A percentile compares a stretch with the other conserved stretches of the same genome.
Conservation (phyloP, 2,329 filamentous ascomycete genomes). For the Xenoacremonium recifei region DNA sequence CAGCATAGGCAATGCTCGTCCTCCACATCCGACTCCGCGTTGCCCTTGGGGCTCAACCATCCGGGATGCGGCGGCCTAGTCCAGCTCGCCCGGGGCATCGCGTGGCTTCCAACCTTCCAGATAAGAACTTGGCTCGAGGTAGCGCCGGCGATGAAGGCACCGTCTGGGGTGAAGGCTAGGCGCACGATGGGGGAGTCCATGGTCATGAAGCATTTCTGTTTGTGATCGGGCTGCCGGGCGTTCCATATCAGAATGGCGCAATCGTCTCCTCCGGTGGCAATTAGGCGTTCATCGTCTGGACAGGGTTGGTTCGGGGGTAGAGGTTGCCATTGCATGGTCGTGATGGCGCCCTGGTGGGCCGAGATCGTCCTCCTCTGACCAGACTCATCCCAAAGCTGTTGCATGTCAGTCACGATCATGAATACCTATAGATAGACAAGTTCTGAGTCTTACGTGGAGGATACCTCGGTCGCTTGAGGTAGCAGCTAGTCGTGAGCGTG, state of each 20-base stretch:
- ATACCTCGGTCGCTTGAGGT: constrained; percentile 60
- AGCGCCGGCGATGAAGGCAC: constrained; percentile 61
- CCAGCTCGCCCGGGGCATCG: constrained; percentile 61
- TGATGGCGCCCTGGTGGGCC: constrained; percentile 58
- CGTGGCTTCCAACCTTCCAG: constrained; percentile 62
- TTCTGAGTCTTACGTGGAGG: constrained; percentile 53
- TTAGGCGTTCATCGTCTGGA: constrained; percentile 50
- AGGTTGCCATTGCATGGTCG: constrained; percentile 61
- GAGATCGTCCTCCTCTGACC: constrained; percentile 55
- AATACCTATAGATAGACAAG: not conserved
- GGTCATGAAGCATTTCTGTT: constrained; percentile 58
- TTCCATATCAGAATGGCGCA: constrained; percentile 64
- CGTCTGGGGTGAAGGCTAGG: constrained; percentile 62
- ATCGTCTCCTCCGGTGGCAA: constrained; percentile 62
- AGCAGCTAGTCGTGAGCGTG: constrained; percentile 51
- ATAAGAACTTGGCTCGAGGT: constrained; percentile 59
- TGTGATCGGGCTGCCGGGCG: constrained; percentile 51
- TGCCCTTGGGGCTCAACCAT: constrained; percentile 57
- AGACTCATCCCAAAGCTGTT: constrained; percentile 53
- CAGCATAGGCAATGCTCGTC: constrained; percentile 61
- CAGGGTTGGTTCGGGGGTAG: constrained; percentile 34
- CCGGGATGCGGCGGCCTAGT: constrained; percentile 52
- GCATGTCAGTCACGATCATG: constrained; percentile 13
- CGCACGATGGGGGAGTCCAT: constrained; percentile 59
- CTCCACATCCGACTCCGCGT: constrained; percentile 55